These are phyloP conservation scores for Brettanomyces naardenensis DNA, from an alignment of 805 yeast genomes.

Conservation along the genomic window DNA sequence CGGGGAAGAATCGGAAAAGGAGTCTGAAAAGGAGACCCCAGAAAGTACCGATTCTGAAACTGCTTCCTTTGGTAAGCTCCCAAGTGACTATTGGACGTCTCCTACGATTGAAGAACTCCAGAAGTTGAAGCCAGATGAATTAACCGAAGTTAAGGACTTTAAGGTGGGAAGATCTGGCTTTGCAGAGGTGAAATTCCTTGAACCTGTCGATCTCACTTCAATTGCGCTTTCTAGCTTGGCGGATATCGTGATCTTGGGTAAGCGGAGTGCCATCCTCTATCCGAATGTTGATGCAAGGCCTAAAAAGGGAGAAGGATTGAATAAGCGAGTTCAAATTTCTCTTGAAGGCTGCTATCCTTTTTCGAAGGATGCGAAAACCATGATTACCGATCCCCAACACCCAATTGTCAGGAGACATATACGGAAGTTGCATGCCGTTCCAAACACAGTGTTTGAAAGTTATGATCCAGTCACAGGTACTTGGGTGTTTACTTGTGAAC, in stretches of 20 bases:
- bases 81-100: conserved; percentile 80
- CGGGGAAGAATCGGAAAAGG: conserved; percentile 3
- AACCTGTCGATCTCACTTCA: conserved; percentile 77
- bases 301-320: conserved; percentile 70
- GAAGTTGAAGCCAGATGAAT: conserved; percentile 50
- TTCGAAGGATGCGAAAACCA: conserved; percentile 61
- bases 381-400: conserved; percentile 71
- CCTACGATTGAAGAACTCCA: conserved; percentile 66
- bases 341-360: conserved; percentile 76
- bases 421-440: conserved; percentile 51
- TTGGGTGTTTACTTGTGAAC: conserved; percentile 54
- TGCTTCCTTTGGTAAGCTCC: conserved; percentile 9
- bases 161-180: conserved; percentile 70
- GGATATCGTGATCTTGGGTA: conserved; percentile 50
- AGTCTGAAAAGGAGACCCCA: conserved; percentile 1
- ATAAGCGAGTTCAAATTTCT: conserved; percentile 65
- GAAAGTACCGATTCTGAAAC: neutral
- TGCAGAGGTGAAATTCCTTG: conserved; percentile 70
- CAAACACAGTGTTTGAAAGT: conserved; percentile 56
- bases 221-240: conserved; percentile 62
- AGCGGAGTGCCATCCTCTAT: conserved; percentile 58
- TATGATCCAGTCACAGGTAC: conserved; percentile 73
- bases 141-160: conserved; percentile 56
- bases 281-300: conserved; percentile 62
- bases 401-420: conserved; percentile 64